Conservation (phyloP, 768 basidiomycete genomes). For the Boletus eberwhitei region DNA sequence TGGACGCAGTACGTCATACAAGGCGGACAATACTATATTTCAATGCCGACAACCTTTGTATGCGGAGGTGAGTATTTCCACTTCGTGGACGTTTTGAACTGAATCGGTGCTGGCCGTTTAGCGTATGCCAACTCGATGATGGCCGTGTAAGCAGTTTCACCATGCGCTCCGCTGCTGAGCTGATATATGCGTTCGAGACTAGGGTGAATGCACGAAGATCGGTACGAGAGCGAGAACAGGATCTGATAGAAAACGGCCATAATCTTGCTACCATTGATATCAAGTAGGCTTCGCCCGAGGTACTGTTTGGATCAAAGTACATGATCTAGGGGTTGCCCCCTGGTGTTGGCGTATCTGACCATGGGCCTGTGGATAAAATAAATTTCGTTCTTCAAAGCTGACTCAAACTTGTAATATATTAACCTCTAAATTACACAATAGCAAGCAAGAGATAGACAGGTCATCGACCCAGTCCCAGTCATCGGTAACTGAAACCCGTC, state of each 20-base stretch:
- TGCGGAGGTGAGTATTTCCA: neutral
- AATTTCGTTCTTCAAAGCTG: too few relatives aligned
- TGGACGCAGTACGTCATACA: neutral
- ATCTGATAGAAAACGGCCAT: neutral
- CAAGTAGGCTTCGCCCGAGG: slow-evolving; percentile 36
- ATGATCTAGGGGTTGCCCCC: too few relatives aligned
- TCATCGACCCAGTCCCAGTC: too few relatives aligned
- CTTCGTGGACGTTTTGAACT: neutral
- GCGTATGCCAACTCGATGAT: slow-evolving; percentile 11
- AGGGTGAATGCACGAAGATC: slow-evolving; percentile 6
- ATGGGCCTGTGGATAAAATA: too few relatives aligned
- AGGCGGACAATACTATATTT: neutral
- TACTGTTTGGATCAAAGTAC: too few relatives aligned
- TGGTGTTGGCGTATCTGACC: too few relatives aligned
- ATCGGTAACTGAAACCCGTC: too few relatives aligned
- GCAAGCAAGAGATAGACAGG: too few relatives aligned
- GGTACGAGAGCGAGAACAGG: neutral
- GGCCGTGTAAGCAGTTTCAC: slow-evolving; percentile 4
- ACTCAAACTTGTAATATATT: too few relatives aligned
- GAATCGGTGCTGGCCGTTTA: neutral
- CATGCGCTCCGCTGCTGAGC: neutral
- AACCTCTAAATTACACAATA: too few relatives aligned
- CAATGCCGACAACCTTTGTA: neutral
- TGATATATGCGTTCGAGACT: neutral
- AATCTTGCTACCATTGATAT: slow-evolving; percentile 3